These are phyloP conservation scores for Ceratocystis ficicola DNA, from an alignment of 2,329 filamentous ascomycete species.

Conservation along the genomic window DNA sequence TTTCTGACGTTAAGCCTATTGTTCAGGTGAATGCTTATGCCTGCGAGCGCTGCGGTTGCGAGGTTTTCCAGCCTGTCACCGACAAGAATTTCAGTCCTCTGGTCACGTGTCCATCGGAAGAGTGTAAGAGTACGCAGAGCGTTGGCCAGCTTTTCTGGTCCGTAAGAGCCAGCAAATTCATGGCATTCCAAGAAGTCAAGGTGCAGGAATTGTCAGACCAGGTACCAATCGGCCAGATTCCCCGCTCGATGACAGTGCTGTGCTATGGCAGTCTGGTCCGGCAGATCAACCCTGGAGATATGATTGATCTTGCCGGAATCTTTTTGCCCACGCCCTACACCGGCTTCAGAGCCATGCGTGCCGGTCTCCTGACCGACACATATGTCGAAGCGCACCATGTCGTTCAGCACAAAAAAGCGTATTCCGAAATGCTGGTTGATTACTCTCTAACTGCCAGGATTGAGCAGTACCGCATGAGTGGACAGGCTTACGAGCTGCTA, in stretches of 20 bases:
- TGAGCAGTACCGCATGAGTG: conserved; percentile 69
- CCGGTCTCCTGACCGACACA: conserved; percentile 91
- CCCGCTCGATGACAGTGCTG: conserved; percentile 75
- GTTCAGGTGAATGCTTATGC: conserved; percentile 98
- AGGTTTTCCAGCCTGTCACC: conserved; percentile 92
- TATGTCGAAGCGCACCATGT: conserved; percentile 92
- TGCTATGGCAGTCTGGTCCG: conserved; percentile 79
- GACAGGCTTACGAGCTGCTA: conserved; percentile 90
- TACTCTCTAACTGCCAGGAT: conserved; percentile 69
- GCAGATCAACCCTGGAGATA: conserved; percentile 82
- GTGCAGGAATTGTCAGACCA: conserved; percentile 99
- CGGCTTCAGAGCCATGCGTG: conserved; percentile 95
- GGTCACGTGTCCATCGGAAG: conserved; percentile 73
- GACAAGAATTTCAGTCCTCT: conserved; percentile 85
- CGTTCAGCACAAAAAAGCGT: conserved; percentile 94
- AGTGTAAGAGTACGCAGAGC: conserved; percentile 79
- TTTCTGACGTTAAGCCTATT: conserved; percentile 94
- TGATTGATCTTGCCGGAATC: conserved; percentile 86
- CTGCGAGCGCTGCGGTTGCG: conserved; percentile 88
- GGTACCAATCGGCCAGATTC: conserved; percentile 95
- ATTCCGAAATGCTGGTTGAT: conserved; percentile 82
- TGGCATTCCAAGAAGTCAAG: conserved; percentile 96
- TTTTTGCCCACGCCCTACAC: conserved; percentile 97
- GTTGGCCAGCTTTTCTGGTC: conserved; percentile 91
- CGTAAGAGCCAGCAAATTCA: conserved; percentile 89